phyloP scores from a whole-genome alignment of 2,329 filamentous ascomycete species.

The Hypoxylon sp. region DNA sequence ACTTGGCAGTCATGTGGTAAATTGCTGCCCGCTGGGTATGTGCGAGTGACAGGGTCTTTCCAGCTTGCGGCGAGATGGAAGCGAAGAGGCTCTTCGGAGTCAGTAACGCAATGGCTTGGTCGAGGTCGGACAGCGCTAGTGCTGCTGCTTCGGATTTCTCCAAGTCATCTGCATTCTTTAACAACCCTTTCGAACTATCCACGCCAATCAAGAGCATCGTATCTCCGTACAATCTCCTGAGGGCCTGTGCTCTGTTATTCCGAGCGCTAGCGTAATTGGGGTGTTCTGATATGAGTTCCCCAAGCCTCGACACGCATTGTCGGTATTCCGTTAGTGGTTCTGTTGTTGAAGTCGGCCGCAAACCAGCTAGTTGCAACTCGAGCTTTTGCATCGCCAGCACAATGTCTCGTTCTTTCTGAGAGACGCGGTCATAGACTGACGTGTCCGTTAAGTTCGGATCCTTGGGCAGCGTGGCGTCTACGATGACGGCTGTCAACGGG shows the following conservation, averaged over 20 bases:
- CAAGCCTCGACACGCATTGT: slow-evolving; percentile 62
- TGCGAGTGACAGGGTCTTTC: slow-evolving; percentile 75
- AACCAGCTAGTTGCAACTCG: slow-evolving; percentile 65
- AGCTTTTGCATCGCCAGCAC: slow-evolving; percentile 66
- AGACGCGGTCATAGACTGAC: slow-evolving; percentile 63
- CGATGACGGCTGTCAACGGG: slow-evolving; percentile 64
- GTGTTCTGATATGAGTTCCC: slow-evolving; percentile 66
- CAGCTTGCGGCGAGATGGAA: slow-evolving; percentile 72
- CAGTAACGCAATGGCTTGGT: slow-evolving; percentile 69
- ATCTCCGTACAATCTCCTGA: slow-evolving; percentile 73
- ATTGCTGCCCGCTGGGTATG: slow-evolving; percentile 78
- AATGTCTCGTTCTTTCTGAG: slow-evolving; percentile 65
- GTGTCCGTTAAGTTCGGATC: slow-evolving; percentile 69
- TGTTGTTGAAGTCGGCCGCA: slow-evolving; percentile 53
- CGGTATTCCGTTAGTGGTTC: slow-evolving; percentile 62
- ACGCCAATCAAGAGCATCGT: slow-evolving; percentile 62
- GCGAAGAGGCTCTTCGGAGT: slow-evolving; percentile 64
- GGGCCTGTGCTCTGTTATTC: slow-evolving; percentile 80
- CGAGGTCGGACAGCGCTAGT: slow-evolving; percentile 65
- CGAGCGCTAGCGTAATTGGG: slow-evolving; percentile 78
- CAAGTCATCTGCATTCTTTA: slow-evolving; percentile 53
- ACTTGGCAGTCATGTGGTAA: slow-evolving; percentile 70
- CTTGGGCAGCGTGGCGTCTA: slow-evolving; percentile 66
- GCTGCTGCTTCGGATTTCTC: slow-evolving; percentile 57
- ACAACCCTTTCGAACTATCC: slow-evolving; percentile 57